Evolutionary conservation across 2,329 filamentous ascomycete genomes (phyloP), one percentile per base, ranked within the genome.

Genomic region (Raffaelea albimanens): DNA sequence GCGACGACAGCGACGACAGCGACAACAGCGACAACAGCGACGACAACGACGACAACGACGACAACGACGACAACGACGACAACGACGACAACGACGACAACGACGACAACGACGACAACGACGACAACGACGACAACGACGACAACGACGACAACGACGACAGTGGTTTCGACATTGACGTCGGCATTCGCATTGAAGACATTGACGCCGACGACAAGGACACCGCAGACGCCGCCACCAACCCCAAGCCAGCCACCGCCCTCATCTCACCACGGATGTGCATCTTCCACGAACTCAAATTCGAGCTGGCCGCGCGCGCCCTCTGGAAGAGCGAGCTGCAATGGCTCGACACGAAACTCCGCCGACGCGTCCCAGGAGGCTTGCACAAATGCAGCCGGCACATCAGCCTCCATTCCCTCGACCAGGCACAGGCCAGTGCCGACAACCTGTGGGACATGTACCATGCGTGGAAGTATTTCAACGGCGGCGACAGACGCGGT

Each of bases 291-390:
- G 51, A 53, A 23, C 20, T 19, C 14, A 22, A 36, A 40, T 42
- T 47, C 18, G 49, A 51, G 40, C 13, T 22, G 18, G 29, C 36
- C 2, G 40, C 34, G 16, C 45, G 25, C 3, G 45, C 46, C 13
- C 46, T 47, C 25, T 53, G 49, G 49, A 33, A 38, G 33, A 53
- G 51, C 51, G 51, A 53, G 43, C 29, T 49, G 16, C 23, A 47
- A 19, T 51, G 51, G 51, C 42, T 53, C 31, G 40, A 25, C 19
- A 41, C 33, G n/a, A 40, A 45, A 21, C 23, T 51, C 20, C 25
- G 5, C 2, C 40, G 22, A 3, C 31, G 23, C n/a, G n/a, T n/a
- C n/a, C n/a, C n/a, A n/a, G n/a, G n/a, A n/a, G n/a, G n/a, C n/a
- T 21, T 33, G 45, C 21, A 3, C 3, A 29, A n/a, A 19, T 13